A percentile compares a stretch with the other conserved stretches of the same genome.
Evolutionary conservation across 495 filamentous ascomycete species (phyloP).

Genomic region (Aspergillus taichungensis): DNA sequence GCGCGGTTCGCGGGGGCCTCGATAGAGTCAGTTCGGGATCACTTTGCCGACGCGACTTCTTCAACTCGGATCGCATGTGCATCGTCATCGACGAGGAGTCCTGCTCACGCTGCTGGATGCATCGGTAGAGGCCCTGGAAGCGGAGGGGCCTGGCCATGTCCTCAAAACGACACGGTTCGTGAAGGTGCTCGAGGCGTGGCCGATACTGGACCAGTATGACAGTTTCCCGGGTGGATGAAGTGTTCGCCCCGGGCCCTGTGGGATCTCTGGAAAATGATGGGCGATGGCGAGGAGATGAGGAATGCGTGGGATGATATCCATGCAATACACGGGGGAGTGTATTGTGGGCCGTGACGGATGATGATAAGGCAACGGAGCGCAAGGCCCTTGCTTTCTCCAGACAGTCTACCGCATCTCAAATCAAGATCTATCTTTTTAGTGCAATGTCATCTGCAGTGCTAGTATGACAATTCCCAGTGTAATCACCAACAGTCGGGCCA

Average conservation of each 20-base stretch:
- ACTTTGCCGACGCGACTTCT: constrained; percentile 5
- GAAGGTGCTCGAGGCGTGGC: constrained; percentile 14
- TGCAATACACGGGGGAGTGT: not conserved
- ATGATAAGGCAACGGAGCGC: too few relatives aligned
- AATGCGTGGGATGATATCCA: not conserved
- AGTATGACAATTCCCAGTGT: too few relatives aligned
- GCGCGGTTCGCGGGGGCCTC: constrained; percentile 5
- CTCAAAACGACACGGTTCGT: constrained; percentile 4
- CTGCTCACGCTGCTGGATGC: constrained; percentile 3
- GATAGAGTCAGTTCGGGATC: constrained; percentile 8
- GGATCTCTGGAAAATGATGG: constrained; percentile 9
- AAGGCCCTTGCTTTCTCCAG: too few relatives aligned
- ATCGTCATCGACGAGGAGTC: constrained; percentile 8
- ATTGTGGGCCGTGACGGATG: not conserved
- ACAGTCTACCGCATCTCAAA: too few relatives aligned
- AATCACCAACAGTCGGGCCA: too few relatives aligned
- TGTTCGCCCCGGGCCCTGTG: constrained; percentile 6
- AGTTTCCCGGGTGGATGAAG: constrained; percentile 11
- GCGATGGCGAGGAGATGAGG: constrained; percentile 5
- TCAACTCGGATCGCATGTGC: constrained; percentile 3
- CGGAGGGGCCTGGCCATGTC: not conserved
- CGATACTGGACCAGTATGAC: constrained; percentile 8
- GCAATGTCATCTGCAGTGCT: too few relatives aligned
- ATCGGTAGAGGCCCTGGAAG: constrained; percentile 1
- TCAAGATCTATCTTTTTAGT: too few relatives aligned